phyloP scores from a whole-genome alignment of 1,139 yeast species.

The Blastobotrys serpentis region DNA sequence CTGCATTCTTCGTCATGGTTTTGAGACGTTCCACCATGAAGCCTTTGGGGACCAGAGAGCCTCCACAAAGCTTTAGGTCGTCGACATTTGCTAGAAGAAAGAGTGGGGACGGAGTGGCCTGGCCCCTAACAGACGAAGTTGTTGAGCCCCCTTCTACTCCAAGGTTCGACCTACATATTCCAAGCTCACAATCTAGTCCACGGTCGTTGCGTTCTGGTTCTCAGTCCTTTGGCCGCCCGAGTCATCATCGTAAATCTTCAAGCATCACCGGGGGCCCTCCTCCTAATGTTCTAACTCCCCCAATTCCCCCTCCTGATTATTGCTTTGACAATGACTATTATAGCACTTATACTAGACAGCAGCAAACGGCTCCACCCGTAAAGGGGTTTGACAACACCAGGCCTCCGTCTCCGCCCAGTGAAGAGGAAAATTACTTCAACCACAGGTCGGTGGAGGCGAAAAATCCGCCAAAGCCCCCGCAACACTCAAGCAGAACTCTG shows the following conservation, averaged over 20 bases:
- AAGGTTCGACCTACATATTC: constrained; percentile 6
- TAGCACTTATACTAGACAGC: background rate
- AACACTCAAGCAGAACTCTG: background rate
- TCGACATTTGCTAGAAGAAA: background rate
- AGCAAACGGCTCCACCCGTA: background rate
- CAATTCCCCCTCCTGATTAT: constrained; percentile 6
- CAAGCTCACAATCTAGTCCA: constrained; percentile 5
- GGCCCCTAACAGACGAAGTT: background rate
- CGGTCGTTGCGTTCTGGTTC: background rate
- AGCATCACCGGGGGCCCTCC: constrained; percentile 8
- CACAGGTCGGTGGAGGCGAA: background rate
- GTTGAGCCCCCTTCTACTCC: background rate
- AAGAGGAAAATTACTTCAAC: background rate
- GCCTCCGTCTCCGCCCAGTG: constrained; percentile 3
- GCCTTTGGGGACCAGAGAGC: constrained; percentile 7
- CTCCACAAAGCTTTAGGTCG: constrained; percentile 1
- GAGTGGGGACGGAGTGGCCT: background rate
- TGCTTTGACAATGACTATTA: constrained; percentile 4
- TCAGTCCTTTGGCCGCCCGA: background rate
- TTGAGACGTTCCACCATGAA: constrained; percentile 6
- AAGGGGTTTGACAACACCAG: background rate
- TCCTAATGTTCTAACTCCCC: constrained; percentile 2
- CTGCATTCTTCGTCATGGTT: no score
- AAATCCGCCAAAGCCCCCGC: background rate
- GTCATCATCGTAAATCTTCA: constrained; percentile 8